These are phyloP conservation scores for Xylaria sp. DNA, from an alignment of 495 filamentous ascomycete species.

Conservation along the genomic window DNA sequence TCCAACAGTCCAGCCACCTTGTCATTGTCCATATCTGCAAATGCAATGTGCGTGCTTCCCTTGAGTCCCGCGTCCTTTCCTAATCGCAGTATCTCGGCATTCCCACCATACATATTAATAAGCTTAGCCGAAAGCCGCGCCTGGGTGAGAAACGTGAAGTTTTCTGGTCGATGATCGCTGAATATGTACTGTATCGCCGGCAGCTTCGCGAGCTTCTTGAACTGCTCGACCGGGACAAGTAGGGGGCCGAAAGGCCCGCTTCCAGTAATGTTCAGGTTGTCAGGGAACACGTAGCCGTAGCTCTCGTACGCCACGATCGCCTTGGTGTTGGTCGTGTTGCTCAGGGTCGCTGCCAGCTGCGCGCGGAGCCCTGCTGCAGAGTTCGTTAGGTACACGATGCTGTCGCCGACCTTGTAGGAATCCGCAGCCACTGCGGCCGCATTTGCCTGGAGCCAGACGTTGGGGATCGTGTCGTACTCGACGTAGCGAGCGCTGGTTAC, in stretches of 20 bases:
- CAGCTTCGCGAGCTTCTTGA: slow-evolving; percentile 54
- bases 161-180: slow-evolving; percentile 51
- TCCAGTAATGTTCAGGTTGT: slow-evolving; percentile 45
- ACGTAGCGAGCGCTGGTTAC: slow-evolving; percentile 52
- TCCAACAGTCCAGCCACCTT: slow-evolving; percentile 51
- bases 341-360: slow-evolving; percentile 47
- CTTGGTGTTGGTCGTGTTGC: slow-evolving; percentile 54
- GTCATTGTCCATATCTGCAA: slow-evolving; percentile 55
- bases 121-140: slow-evolving; percentile 42
- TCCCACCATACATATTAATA: slow-evolving; percentile 56
- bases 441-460: slow-evolving; percentile 48
- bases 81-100: slow-evolving; percentile 51
- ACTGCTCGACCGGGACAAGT: slow-evolving; percentile 50
- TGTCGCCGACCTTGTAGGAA: slow-evolving; percentile 50
- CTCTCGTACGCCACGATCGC: slow-evolving; percentile 57
- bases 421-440: slow-evolving; percentile 54
- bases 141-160: slow-evolving; percentile 39
- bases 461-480: slow-evolving; percentile 51
- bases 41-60: slow-evolving; percentile 54
- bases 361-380: slow-evolving; percentile 54
- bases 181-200: slow-evolving; percentile 55
- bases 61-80: slow-evolving; percentile 47
- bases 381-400: slow-evolving; percentile 55
- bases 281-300: slow-evolving; percentile 54
- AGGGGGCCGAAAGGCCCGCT: slow-evolving; percentile 44